Base-by-base conservation (phyloP, 805 yeast genomes). In the Wickerhamiella siamensis region DNA sequence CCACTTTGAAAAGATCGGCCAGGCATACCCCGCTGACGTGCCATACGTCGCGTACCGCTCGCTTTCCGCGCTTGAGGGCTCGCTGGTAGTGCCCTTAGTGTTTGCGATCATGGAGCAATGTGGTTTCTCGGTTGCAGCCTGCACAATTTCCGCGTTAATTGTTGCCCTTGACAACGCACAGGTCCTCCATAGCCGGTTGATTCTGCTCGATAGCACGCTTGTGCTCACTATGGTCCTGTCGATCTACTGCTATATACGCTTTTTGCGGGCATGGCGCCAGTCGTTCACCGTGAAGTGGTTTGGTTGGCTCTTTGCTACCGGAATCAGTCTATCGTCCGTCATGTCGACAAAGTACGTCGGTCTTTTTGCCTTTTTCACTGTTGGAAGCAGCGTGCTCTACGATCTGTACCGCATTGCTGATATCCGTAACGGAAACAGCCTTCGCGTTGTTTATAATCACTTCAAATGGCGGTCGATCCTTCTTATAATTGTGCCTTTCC, bases 271-370 rank as follows among this genome's bases (percentile, higher is more conserved):
- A 14, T 21, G 71, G 54, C 61, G 67, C 33, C 69, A 68, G 33
- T 79, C 94, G n/a, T 83, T 87, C 56, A 57, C 81, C 10, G 66
- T 77, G 54, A 71, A 74, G 56, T 88, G 98, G 96, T 91, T 94
- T 94, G 76, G 75, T 58, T 88, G 96, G 95, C 63, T 91, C 40
- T 52, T 79, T 19, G 63, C 81, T 44, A 81, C 94, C 6, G 99
- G 99, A 50, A 64, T 84, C 40, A 67, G 75, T 36, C 75, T 91
- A 54, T 97, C 98, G 33, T 82, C 91, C 60, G 81, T 87, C 16
- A 79, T 88, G 57, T 80, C 94, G 22, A 94, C 86, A 44, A 91
- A 91, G 64, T 84, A 87, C 95, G 97, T 91, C 44, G 99, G 99
- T 53, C 70, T 88, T 43, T 83, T 91, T 55, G 83, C 83, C 46